Base-by-base conservation (phyloP, 2,329 filamentous ascomycete genomes). In the Fusarium fracticaudum region DNA sequence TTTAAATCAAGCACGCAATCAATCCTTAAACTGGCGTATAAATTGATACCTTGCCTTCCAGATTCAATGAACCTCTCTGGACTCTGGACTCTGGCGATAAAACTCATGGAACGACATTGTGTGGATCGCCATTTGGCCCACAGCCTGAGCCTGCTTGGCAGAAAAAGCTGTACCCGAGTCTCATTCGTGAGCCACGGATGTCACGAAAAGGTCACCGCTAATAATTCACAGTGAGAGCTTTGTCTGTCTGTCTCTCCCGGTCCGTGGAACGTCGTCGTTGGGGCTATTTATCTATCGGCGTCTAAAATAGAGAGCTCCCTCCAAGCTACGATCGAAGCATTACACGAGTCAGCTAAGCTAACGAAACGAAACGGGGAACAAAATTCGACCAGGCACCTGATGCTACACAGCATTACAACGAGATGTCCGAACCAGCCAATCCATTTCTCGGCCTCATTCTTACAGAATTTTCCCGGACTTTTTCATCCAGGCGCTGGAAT, bases 41-140 rank as follows among this genome's bases (percentile, higher is more conserved):
- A 40, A 40, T 35, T n/a, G 43, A 20, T 3, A 4, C 4, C 1
- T 37, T 10, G 0, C 33, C 20, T 37, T 29, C 9, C 3, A 10
- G 4, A 17, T n/a, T 18, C 12, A 5, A 26, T 9, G n/a, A 48
- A 35, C 35, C 12, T 57, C 38, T 18, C 9, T 35, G 33, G 33
- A 1, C 33, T 29, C 20, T 24, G 26, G 35, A 7, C 11, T 24
- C 22, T 29, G 41, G 9, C 44, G 48, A 47, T 54, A 74, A 74
- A 62, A 55, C 61, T 67, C 63, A 72, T 69, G 69, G 60, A 71
- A 73, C 61, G 53, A 60, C 60, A 48, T 57, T 62, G 59, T 71
- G 72, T 75, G 72, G 72, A 69, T 45, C 72, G n/a, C 37, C n/a
- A 26, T 53, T 51, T 68, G 55, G 65, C 68, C 72, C 72, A 60